Percentiles rank a stretch among this genome's conserved stretches.
Evolutionary conservation across 768 basidiomycete genomes (phyloP).

Genomic region (Termitomyces eurrhizus): DNA sequence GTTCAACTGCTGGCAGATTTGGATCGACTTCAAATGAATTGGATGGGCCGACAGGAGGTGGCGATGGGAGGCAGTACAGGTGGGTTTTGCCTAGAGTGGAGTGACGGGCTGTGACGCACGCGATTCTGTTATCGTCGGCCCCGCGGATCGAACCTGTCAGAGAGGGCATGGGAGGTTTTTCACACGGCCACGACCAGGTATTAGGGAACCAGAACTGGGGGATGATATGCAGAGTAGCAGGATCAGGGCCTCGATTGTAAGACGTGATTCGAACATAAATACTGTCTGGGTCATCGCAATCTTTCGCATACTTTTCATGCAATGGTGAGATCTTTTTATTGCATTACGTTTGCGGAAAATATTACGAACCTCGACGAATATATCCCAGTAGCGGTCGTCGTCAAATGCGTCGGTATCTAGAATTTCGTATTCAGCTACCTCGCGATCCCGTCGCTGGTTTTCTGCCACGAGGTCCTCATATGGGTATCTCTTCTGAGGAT

Average conservation of each 20-base stretch:
- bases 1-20: slow-evolving; percentile 67
- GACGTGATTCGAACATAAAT: slow-evolving; percentile 91
- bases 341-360: not conserved
- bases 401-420: slow-evolving; percentile 90
- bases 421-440: slow-evolving; percentile 91
- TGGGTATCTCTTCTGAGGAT: slow-evolving; percentile 88
- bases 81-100: slow-evolving; percentile 70
- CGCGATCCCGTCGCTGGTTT: slow-evolving; percentile 74
- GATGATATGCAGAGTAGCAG: slow-evolving; percentile 89
- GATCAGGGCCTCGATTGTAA: slow-evolving; percentile 95
- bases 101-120: slow-evolving; percentile 70
- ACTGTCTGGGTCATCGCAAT: slow-evolving; percentile 85
- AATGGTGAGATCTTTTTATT: not conserved
- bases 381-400: slow-evolving; percentile 95
- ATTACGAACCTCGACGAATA: slow-evolving; percentile 85
- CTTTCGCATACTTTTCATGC: slow-evolving; percentile 83
- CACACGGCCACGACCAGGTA: slow-evolving; percentile 92
- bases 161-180: slow-evolving; percentile 62
- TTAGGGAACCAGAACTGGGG: slow-evolving; percentile 98
- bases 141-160: slow-evolving; percentile 51
- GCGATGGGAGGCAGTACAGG: slow-evolving; percentile 88
- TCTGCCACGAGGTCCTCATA: slow-evolving; percentile 92
- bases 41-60: slow-evolving; percentile 78
- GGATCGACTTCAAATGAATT: slow-evolving; percentile 62
- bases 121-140: slow-evolving; percentile 40